Percentiles rank a stretch among this genome's conserved stretches.
These are phyloP conservation scores for Lathyrus sativus DNA, from an alignment of 306 rosid species.

Conservation along the genomic window DNA sequence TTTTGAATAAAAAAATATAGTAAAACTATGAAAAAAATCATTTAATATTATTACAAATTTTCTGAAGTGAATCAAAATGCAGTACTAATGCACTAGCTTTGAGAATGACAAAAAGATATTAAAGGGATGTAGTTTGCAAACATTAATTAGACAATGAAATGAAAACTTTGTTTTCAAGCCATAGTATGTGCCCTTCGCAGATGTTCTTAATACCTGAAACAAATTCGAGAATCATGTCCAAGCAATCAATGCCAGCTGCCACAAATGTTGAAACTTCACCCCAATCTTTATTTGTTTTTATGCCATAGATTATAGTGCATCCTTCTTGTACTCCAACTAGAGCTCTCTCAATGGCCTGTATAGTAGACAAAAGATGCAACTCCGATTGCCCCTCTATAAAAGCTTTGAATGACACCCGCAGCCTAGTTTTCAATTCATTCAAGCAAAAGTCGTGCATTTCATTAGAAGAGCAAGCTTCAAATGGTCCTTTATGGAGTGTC, in stretches of 20 bases:
- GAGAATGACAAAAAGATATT: conserved; percentile 1
- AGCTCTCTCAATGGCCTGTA: conserved; percentile 81
- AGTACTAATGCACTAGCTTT: conserved; percentile 1
- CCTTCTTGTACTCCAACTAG: conserved; percentile 69
- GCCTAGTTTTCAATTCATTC: conserved; percentile 68
- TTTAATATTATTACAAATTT: conserved; percentile 20
- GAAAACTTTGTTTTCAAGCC: conserved; percentile 18
- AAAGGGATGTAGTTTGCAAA: conserved; percentile 30
- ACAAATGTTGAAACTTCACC: conserved; percentile 68
- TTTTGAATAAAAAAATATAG: neutral
- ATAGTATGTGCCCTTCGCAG: conserved; percentile 22
- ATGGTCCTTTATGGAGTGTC: conserved; percentile 50
- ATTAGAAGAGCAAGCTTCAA: conserved; percentile 53
- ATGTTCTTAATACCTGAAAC: conserved; percentile 68
- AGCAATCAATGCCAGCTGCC: conserved; percentile 83
- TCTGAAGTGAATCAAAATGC: conserved; percentile 19
- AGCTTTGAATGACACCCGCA: conserved; percentile 69
- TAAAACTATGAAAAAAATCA: conserved; percentile 13
- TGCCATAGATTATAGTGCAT: conserved; percentile 55
- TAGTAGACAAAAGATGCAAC: conserved; percentile 69
- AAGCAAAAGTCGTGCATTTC: conserved; percentile 44
- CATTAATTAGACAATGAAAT: conserved; percentile 28
- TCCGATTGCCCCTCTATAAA: conserved; percentile 67
- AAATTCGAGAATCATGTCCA: conserved; percentile 79
- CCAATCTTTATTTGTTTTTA: conserved; percentile 60